Conservation (phyloP, 495 filamentous ascomycete species). For the Daldinia decipiens region DNA sequence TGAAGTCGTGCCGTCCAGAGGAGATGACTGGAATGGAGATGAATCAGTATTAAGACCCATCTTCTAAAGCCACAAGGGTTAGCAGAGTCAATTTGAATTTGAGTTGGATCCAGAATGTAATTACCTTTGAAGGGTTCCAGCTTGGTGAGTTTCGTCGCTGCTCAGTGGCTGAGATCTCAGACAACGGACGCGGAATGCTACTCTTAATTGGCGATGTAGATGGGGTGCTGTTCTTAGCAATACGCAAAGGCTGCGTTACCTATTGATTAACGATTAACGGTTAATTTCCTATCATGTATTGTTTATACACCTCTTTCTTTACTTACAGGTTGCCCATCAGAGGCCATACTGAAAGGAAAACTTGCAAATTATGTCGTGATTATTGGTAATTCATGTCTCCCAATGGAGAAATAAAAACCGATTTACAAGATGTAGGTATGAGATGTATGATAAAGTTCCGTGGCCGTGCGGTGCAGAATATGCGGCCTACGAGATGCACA, state of each 20-base stretch:
- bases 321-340: constrained; percentile 56
- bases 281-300: constrained; percentile 22
- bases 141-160: constrained; percentile 77
- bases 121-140: constrained; percentile 78
- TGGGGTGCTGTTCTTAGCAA: constrained; percentile 62
- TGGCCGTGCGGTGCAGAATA: constrained; percentile 14
- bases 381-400: constrained; percentile 37
- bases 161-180: constrained; percentile 67
- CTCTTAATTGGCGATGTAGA: constrained; percentile 59
- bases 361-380: constrained; percentile 12
- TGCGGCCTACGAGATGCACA: constrained; percentile 20
- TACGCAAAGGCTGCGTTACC: constrained; percentile 64
- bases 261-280: constrained; percentile 17
- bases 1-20: constrained; percentile 70
- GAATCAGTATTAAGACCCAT: constrained; percentile 71
- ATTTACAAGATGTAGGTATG: neutral
- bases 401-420: constrained; percentile 10
- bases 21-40: constrained; percentile 80
- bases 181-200: constrained; percentile 63
- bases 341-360: constrained; percentile 47
- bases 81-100: constrained; percentile 37
- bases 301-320: constrained; percentile 10
- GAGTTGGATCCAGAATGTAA: constrained; percentile 21
- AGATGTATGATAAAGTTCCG: constrained; percentile 11
- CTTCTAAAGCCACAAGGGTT: constrained; percentile 47